Conservation (phyloP, 805 yeast species). For the Metschnikowia shivogae region DNA sequence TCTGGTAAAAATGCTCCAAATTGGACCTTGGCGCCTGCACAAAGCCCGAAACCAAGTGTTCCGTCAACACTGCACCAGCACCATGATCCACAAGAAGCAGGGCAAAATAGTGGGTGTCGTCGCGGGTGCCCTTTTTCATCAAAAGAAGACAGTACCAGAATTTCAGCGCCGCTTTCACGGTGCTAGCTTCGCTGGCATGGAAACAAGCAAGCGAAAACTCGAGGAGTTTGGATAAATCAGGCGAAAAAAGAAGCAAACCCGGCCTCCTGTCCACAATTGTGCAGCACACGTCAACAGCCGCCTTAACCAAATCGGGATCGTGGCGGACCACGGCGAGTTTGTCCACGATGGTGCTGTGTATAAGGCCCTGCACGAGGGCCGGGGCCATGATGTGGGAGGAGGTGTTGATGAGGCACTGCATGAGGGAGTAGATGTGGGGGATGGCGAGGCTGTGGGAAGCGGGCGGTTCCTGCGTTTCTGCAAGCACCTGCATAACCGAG, state of each 20-base stretch:
- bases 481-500: constrained; percentile 10
- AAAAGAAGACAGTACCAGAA: constrained; percentile 53
- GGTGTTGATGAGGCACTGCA: constrained; percentile 42
- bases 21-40: constrained; percentile 53
- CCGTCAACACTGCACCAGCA: constrained; percentile 25
- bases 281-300: constrained; percentile 48
- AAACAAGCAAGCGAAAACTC: constrained; percentile 37
- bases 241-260: constrained; percentile 36
- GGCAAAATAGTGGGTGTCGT: constrained; percentile 34
- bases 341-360: constrained; percentile 36
- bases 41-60: constrained; percentile 30
- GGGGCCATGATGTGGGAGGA: constrained; percentile 29
- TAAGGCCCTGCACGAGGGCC: constrained; percentile 31
- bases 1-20: constrained; percentile 52
- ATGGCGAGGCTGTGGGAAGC: constrained; percentile 26
- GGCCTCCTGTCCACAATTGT: constrained; percentile 50
- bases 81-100: constrained; percentile 16
- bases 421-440: constrained; percentile 42
- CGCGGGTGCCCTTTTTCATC: constrained; percentile 42
- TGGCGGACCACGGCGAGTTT: constrained; percentile 31
- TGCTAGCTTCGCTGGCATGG: constrained; percentile 48
- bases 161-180: constrained; percentile 46
- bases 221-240: constrained; percentile 22
- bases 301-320: constrained; percentile 60
- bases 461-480: constrained; percentile 1